Evolutionary conservation across 2,329 filamentous ascomycete species (phyloP), one percentile per base, ranked within the genome.

Genomic region (Phyllosticta citrichinensis): DNA sequence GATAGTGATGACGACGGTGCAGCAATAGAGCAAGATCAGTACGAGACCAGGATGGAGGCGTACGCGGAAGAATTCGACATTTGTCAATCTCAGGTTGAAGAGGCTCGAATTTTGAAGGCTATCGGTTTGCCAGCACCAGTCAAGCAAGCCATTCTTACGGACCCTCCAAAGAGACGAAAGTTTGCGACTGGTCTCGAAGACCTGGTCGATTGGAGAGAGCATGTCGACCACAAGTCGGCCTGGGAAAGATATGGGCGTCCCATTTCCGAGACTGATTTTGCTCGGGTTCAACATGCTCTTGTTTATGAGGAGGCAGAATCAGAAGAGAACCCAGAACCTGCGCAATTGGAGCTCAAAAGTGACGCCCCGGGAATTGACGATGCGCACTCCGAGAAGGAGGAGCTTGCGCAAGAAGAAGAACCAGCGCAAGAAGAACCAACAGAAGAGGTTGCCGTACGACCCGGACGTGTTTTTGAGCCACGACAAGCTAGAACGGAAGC

Each of bases 41-140:
- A 17, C 14, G 40, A 61, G 22, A 14, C 27, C 2, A 25, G 35
- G 20, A 52, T 55, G 33, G 57, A 55, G 19, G 19, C 68, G 2
- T 77, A 80, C 64, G 73, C 79, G 20, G 78, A 82, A 60, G 67
- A 69, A 1, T 66, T 81, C 24, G 83, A 86, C 66, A 70, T 70
- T 50, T 66, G 76, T 64, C 69, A 70, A 11, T 79, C 76, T 62
- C 69, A 64, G 52, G 64, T 67, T 20, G 80, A 81, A 65, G 80
- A 84, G 65, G 60, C 68, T 1, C 67, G 68, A 3, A 68, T 84
- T 3, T 78, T 78, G 74, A 63, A 68, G 1, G 61, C 78, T 2
- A 70, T 84, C 2, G 72, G 71, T 30, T 47, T 47, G 40, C 40
- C 40, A n/a, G 14, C 40, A n/a, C 40, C 40, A 47, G 17, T n/a